These are phyloP conservation scores for Pulveroboletus sp. DNA, from an alignment of 768 basidiomycete species.

Conservation along the genomic window DNA sequence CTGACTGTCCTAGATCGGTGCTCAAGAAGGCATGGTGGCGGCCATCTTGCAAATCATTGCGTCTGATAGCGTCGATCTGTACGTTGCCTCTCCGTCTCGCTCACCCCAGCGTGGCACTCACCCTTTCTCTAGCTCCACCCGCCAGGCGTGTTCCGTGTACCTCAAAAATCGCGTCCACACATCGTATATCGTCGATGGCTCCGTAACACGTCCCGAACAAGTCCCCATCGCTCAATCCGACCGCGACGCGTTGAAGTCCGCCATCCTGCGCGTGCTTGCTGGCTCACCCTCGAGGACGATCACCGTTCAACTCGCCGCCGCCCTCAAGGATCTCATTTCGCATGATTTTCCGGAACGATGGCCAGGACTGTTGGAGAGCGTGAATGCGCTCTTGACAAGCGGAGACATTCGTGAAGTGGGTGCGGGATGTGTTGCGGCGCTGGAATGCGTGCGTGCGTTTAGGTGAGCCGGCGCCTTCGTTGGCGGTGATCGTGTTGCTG, in stretches of 20 bases:
- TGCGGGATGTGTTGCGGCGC: conserved; percentile 71
- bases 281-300: conserved; percentile 60
- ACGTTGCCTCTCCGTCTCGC: conserved; percentile 40
- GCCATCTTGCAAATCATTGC: conserved; percentile 83
- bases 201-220: conserved; percentile 51
- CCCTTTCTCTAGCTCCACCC: conserved; percentile 52
- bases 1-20: conserved; percentile 51
- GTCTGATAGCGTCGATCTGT: conserved; percentile 72
- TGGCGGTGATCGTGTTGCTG: too few relatives aligned
- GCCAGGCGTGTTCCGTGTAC: conserved; percentile 83
- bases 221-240: conserved; percentile 61
- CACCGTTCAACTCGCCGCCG: conserved; percentile 69
- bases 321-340: conserved; percentile 67
- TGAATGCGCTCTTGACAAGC: conserved; percentile 60
- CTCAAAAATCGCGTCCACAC: conserved; percentile 83
- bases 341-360: conserved; percentile 78
- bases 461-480: conserved; percentile 16
- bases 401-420: conserved; percentile 67
- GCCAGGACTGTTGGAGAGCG: conserved; percentile 62
- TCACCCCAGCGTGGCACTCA: conserved; percentile 5
- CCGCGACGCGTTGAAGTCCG: conserved; percentile 63
- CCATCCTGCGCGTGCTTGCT: conserved; percentile 67
- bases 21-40: conserved; percentile 78
- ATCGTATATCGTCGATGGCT: conserved; percentile 51
- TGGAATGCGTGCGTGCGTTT: conserved; percentile 71